Evolutionary conservation across 1,139 yeast species (phyloP), one percentile per base, ranked within the genome.

Genomic region (Suhomyces kunorum): DNA sequence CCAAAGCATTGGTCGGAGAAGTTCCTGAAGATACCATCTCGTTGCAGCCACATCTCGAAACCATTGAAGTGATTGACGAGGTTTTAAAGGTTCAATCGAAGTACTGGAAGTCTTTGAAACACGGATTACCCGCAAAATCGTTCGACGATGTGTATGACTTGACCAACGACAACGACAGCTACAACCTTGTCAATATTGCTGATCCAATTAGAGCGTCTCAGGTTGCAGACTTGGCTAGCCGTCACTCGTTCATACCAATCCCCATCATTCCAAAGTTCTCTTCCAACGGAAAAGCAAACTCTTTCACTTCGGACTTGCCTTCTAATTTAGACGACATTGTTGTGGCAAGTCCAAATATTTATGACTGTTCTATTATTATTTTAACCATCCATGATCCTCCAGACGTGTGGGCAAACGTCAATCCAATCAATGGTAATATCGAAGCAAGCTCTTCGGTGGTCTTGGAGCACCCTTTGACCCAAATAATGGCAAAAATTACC

Each of bases 1-100:
- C 97, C 7, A 89, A 89, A 58, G 94, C 87, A 0, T 69, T 94
- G 36, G 76, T 94, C 23, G 98, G 98, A 3, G 98, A 92, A 57
- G 95, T 98, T 4, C 98, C 98, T 0, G 95, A 87, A 44, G 79
- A 78, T 50, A 74, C 89, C 14, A 69, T 74, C 31, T 63, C 74
- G 3, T 64, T 66, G 17, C 76, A 80, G 39, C 95, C 95, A 3
- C 81, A 81, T 44, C 74, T 83, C 6, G 92, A 85, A 49, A 84
- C 96, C 0, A 74, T 92, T n/a, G 87, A 82, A 53, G 87, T 83
- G n/a, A 76, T 94, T 13, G 90, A 86, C 50, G 87, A 85, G 50
- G 98, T 94, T 1, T 76, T 84, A 32, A 79, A 80, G 50, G 69
- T 81, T 31, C 98, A 92, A 55, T 81, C 96, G 1, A 80, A 80